phyloP scores from a whole-genome alignment of 139 green algal species.

The Picocystis salinarum region DNA sequence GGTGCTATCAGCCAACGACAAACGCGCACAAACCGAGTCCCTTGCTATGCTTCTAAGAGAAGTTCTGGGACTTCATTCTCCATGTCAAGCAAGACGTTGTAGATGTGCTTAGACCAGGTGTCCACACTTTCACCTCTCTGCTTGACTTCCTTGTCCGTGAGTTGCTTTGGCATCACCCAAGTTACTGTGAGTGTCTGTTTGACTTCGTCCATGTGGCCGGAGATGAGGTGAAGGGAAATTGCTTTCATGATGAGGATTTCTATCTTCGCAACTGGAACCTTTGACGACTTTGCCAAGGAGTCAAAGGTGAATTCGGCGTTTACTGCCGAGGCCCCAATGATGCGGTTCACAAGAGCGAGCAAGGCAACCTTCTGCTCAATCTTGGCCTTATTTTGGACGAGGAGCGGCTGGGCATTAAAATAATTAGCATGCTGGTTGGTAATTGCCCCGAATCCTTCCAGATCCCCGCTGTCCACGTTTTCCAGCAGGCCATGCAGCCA shows the following conservation, averaged over 20 bases:
- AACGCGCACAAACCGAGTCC: no score
- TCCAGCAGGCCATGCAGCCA: constrained; percentile 7
- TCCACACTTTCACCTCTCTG: no score
- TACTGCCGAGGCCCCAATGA: constrained; percentile 23
- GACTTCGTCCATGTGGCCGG: constrained; percentile 71
- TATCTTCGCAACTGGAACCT: constrained; percentile 74
- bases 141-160: no score
- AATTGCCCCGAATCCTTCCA: constrained; percentile 77
- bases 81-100: no score
- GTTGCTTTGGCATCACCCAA: constrained; percentile 80
- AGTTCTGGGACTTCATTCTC: no score
- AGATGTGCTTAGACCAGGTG: no score
- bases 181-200: constrained; percentile 41
- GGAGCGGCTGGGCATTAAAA: constrained; percentile 77
- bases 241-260: constrained; percentile 97
- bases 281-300: constrained; percentile 52
- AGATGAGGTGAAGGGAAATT: constrained; percentile 62
- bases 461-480: constrained; percentile 71
- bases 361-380: constrained; percentile 93
- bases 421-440: constrained; percentile 38
- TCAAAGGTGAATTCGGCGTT: constrained; percentile 47
- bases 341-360: constrained; percentile 36
- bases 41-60: no score
- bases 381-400: constrained; percentile 69
- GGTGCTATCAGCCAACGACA: no score